Base-by-base conservation (phyloP, 2,329 filamentous ascomycete genomes). In the Simplicillium aogashimaense region DNA sequence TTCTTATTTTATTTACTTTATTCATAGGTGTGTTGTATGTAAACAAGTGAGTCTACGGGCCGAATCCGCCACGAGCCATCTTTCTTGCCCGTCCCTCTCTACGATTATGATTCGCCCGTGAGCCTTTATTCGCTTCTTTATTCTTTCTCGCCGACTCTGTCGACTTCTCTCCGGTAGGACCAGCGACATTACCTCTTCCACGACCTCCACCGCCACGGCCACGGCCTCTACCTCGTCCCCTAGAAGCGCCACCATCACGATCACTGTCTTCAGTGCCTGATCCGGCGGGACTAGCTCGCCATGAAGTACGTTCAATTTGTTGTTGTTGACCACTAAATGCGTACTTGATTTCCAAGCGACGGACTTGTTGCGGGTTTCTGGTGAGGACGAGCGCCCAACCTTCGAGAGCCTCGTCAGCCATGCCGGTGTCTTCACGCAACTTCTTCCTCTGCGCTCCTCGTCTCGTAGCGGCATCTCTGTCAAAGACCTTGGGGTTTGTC, bases 381-480 rank as follows among this genome's bases (percentile, higher is more conserved):
- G 69, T 65, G 7, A 95, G 63, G 86, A 97, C 94, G 37, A 95
- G 66, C 0, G 76, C 86, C 89, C 90, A 98, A 5, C 92, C 92
- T 60, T 97, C 92, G 29, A 98, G 83, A 3, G 83, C 81, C 60
- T 97, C 90, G 50, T 97, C 89, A 1, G 87, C 88, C 86, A 95
- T 86, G 4, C 82, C 82, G 1, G 86, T 94, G 44, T 88, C 80
- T 16, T 74, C 72, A 49, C 81, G 83, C 37, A 98, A 57, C 29
- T 73, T 74, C 7, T 59, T 61, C 31, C 92, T 72, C 2, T 72
- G 65, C 16, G 72, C 69, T 0, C 81, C 70, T 45, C 83, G 70
- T 39, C 87, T 72, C 0, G 83, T 87, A 5, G 73, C 71, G 1
- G 79, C 72, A 44, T 89, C 84, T 14, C 89, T 75, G 5, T 69